Evolutionary conservation across 2,329 filamentous ascomycete genomes (phyloP), one percentile per base, ranked within the genome.

Genomic region (Grosmannia huntii): DNA sequence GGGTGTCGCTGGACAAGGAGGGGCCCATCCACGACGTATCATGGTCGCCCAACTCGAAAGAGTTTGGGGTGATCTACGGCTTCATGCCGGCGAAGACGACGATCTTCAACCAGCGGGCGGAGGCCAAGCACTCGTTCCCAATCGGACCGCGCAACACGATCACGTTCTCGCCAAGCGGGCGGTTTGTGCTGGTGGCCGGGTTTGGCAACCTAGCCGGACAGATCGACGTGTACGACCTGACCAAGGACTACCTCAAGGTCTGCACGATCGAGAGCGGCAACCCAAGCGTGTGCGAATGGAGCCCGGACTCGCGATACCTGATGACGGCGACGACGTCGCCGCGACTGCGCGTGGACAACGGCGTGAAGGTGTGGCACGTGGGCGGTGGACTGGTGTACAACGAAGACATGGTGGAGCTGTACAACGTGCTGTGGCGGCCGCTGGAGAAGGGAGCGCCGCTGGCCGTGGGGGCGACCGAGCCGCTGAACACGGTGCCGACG

Each of bases 61-160:
- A 97, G 72, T 99, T 99, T 68, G 92, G 90, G 68, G 94, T 99
- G 36, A 86, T 96, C 19, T 99, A 99, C 70, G 94, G 94, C 61
- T 97, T 89, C 73, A 97, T 96, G 90, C 94, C 94, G n/a, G 89
- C 94, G 58, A 97, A 97, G 80, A 94, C 92, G 4, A 96, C 92
- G 65, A 94, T 99, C 65, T 99, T 97, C 82, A 96, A 96, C 72
- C 83, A 87, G 66, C 86, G 89, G 62, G 94, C 89, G 62, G 81
- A 90, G 60, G 79, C 87, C 23, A 87, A 86, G 59, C 89, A 96
- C 73, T 89, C 81, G 60, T 96, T 99, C 73, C 83, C 90, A 56
- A 80, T 96, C 57, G 86, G 79, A 3, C 94, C 94, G 14, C 86
- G 94, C 67, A 99, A 99, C 75, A 97, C 92, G 56, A 94, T 97